Evolutionary conservation across 129 eudicot genomes (phyloP), one percentile per base, ranked within the genome.

Genomic region (Deinandra increscens): DNA sequence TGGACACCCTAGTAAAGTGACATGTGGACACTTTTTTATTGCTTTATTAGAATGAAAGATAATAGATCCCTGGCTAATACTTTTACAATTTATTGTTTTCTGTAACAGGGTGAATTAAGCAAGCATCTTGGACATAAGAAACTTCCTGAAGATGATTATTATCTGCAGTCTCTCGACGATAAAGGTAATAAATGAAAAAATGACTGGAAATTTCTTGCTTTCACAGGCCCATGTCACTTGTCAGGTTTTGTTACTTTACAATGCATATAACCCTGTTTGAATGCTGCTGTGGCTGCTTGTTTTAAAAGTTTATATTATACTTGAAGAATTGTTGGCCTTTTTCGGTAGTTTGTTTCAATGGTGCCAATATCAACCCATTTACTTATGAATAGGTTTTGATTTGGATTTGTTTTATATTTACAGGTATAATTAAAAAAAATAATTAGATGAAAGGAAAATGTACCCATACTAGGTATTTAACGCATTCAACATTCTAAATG

Each of bases 191-290:
- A n/a, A n/a, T n/a, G n/a, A n/a, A n/a, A n/a, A n/a, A n/a, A n/a
- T n/a, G n/a, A n/a, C n/a, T n/a, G 31, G 31, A 26, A 26, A 26
- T 26, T 26, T 3, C 31, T 26, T 26, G 31, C 31, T 26, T 26
- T 26, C 31, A 26, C 3, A 26, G 1, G 31, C 31, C 31, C 14
- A 33, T 26, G 31, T 0, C 42, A 14, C 14, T 14, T 26, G 31
- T 0, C 42, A 14, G 9, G 23, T 37, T 36, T 60, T 38, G 22
- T 60, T 60, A 33, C 23, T 60, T 60, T 9, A 7, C 7, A 37
- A 61, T 37, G 46, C 66, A 36, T 61, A 61, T 36, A 61, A 36
- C 23, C 46, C 43, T 61, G 44, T 61, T 5, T 37, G 66, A 61
- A 36, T 26, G 31, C 31, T 26, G n/a, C n/a, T n/a, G n/a, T 60